A percentile compares a stretch with the other conserved stretches of the same genome.
Conservation (phyloP, 176 grass and related monocot species). For the Avena insularis region DNA sequence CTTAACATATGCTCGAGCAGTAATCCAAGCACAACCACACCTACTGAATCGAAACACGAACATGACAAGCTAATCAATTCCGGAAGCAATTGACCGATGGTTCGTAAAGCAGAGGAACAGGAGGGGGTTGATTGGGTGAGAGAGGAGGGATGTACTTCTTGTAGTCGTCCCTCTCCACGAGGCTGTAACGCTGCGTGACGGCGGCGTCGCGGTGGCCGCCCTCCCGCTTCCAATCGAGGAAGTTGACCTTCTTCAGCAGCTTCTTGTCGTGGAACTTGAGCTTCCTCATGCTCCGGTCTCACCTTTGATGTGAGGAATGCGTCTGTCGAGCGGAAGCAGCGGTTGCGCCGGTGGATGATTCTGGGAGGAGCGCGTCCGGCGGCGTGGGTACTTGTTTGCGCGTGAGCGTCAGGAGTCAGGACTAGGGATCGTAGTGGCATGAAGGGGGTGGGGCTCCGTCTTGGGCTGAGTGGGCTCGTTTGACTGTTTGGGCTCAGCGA, state of each 20-base stretch:
- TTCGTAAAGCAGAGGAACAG: background rate
- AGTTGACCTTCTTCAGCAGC: conserved; percentile 3
- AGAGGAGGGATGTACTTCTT: conserved; percentile 9
- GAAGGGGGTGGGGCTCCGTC: too few species aligned
- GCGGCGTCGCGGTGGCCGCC: conserved; percentile 10
- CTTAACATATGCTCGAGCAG: background rate
- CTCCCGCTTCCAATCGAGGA: conserved; percentile 4
- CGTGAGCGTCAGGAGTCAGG: too few species aligned
- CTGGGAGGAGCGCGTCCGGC: background rate
- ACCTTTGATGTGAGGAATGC: background rate
- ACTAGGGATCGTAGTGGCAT: too few species aligned
- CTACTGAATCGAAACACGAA: background rate
- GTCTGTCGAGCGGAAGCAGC: background rate
- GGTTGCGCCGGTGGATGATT: background rate
- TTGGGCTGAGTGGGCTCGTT: too few species aligned
- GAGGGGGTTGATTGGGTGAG: background rate
- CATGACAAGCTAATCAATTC: background rate
- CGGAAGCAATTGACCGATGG: background rate
- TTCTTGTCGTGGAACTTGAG: conserved; percentile 31
- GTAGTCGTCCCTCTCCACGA: conserved; percentile 33
- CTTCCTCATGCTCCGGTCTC: conserved; percentile 20
- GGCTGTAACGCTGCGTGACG: conserved; percentile 27
- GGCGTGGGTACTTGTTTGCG: background rate
- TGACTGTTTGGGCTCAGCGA: too few species aligned
- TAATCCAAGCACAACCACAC: background rate